Base-by-base conservation (phyloP, 2,329 filamentous ascomycete species). In the Alternaria longipes region DNA sequence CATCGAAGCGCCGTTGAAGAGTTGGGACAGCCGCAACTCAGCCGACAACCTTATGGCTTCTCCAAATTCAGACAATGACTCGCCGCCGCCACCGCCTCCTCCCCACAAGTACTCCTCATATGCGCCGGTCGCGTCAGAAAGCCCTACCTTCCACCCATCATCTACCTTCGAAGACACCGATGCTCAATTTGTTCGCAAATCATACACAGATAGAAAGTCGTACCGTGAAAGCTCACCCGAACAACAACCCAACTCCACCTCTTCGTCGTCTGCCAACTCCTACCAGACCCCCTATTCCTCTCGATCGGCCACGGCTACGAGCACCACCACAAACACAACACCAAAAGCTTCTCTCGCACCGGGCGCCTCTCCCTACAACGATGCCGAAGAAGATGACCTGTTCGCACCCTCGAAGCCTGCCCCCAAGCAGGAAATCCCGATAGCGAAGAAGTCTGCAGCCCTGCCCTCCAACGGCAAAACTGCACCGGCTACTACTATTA, bases 11-110 rank as follows among this genome's bases (percentile, higher is more conserved):
- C 83, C 84, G 16, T 82, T 83, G 54, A 82, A 82, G 64, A 86
- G 84, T 28, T 85, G 82, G 82, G 81, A 81, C 54, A 86, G 84
- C 67, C 82, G 81, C 54, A 80, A 81, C 52, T 85, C 84, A 3
- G 78, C 78, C 54, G 84, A 86, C 54, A 81, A 81, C 34, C 74
- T 86, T 47, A 83, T 86, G 60, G 77, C 78, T 53, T 78, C 78
- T 32, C 74, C 73, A 40, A 68, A 77, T 40, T 75, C 79, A 46
- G 72, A 79, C 63, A 49, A 74, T 66, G 67, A 75, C 41, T 72
- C 74, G 12, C 69, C 74, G 30, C 75, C 75, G 16, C 74, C 74
- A 4, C 74, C 73, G 14, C 72, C 74, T 12, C 76, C 76, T 18
- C 68, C 68, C 8, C 76, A 79, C 68, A 77, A 74, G 58, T 74